Percentiles rank a stretch among this genome's conserved stretches.
Conservation (phyloP, 805 yeast species). For the Tetrapisispora phaffii region DNA sequence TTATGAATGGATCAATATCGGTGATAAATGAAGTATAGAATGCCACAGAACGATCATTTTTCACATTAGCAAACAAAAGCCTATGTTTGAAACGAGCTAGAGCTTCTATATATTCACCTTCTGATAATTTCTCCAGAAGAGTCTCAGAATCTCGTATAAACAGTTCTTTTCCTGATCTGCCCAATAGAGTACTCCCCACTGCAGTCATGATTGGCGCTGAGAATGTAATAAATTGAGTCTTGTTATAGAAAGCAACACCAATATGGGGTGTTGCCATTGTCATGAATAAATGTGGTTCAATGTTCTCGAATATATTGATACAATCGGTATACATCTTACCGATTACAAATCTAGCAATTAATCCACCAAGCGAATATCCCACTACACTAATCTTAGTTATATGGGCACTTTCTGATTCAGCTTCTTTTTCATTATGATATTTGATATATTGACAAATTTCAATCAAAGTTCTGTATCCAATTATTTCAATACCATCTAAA, state of each 20-base stretch:
- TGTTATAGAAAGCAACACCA: slow-evolving; percentile 44
- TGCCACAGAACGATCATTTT: slow-evolving; percentile 79
- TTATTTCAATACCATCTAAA: slow-evolving; percentile 72
- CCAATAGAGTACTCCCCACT: slow-evolving; percentile 45
- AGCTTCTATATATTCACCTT: slow-evolving; percentile 42
- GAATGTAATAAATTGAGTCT: slow-evolving; percentile 16
- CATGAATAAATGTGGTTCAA: slow-evolving; percentile 53
- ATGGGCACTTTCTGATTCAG: slow-evolving; percentile 7
- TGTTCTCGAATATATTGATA: slow-evolving; percentile 42
- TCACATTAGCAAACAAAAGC: slow-evolving; percentile 59
- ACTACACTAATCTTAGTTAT: slow-evolving; percentile 51
- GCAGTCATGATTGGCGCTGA: slow-evolving; percentile 34
- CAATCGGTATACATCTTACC: slow-evolving; percentile 52
- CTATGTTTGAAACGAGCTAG: slow-evolving; percentile 47
- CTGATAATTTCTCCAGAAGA: slow-evolving; percentile 35
- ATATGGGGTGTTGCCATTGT: slow-evolving; percentile 78
- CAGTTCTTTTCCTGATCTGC: slow-evolving; percentile 67
- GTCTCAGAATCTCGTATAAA: slow-evolving; percentile 41
- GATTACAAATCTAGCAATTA: slow-evolving; percentile 69
- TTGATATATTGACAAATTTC: slow-evolving; percentile 47
- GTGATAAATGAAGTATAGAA: slow-evolving; percentile 77
- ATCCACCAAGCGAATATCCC: slow-evolving; percentile 87
- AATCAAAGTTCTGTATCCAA: slow-evolving; percentile 58
- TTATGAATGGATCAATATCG: slow-evolving; percentile 61
- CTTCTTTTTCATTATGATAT: slow-evolving; percentile 17